Evolutionary conservation across 768 basidiomycete species (phyloP).

Genomic region (Kwoniella mangroviensis): DNA sequence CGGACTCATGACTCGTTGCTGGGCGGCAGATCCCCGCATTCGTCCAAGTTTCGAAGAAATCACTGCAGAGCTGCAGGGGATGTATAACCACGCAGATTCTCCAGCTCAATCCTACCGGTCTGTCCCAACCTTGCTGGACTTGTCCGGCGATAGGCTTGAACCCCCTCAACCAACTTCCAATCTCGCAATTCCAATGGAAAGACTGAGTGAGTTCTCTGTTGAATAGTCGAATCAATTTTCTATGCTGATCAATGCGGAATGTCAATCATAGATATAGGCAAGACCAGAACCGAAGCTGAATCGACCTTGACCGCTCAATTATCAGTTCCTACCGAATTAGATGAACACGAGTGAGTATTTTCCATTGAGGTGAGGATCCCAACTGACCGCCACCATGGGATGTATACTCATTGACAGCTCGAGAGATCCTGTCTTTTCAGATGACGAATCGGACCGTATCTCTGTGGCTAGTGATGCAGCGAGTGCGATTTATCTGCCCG

Average conservation of each 20-base stretch:
- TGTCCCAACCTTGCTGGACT: neutral
- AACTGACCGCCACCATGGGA: too few relatives aligned
- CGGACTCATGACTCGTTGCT: conserved; percentile 32
- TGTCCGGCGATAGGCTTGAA: neutral
- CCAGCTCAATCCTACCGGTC: neutral
- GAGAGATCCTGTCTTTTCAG: conserved; percentile 4
- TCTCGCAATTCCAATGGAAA: neutral
- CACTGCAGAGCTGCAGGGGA: conserved; percentile 17
- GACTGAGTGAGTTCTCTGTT: neutral
- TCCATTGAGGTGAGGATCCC: too few relatives aligned
- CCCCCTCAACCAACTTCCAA: neutral
- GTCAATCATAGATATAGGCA: neutral
- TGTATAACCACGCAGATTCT: conserved; percentile 18
- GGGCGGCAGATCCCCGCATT: conserved; percentile 32
- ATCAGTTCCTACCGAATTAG: neutral
- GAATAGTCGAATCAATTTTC: neutral
- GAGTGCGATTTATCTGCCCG: conserved; percentile 3
- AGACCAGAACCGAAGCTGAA: neutral
- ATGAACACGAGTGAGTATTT: conserved; percentile 1
- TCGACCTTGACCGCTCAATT: neutral
- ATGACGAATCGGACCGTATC: neutral
- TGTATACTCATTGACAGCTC: too few relatives aligned
- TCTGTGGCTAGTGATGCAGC: neutral
- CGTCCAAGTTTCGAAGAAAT: conserved; percentile 38
- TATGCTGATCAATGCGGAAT: neutral